Conservation (phyloP, 2,329 filamentous ascomycete species). For the Venturiaceae sp. region DNA sequence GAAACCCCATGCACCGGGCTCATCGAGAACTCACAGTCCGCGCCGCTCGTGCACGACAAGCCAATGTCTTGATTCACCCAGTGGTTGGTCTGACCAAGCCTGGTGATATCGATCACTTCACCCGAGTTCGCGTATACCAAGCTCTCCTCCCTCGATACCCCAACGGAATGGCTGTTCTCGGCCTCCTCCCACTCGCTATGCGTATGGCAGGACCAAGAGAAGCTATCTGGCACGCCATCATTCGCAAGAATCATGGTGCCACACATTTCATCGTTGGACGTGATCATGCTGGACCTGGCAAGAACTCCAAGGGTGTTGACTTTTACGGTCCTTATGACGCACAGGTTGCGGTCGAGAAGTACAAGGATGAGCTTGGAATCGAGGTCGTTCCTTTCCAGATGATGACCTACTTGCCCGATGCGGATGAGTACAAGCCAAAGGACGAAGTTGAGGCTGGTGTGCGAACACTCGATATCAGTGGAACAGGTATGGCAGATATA, state of each 20-base stretch:
- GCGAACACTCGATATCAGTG: constrained; percentile 56
- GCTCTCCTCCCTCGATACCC: constrained; percentile 92
- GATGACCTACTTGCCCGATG: constrained; percentile 98
- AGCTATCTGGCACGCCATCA: constrained; percentile 99
- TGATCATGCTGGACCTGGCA: constrained; percentile 95
- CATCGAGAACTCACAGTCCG: constrained; percentile 97
- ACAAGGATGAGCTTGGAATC: constrained; percentile 92
- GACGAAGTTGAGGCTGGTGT: constrained; percentile 78
- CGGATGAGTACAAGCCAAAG: constrained; percentile 89
- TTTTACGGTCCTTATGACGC: constrained; percentile 98
- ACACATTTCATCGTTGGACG: constrained; percentile 99
- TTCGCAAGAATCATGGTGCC: constrained; percentile 98
- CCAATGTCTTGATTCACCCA: constrained; percentile 97
- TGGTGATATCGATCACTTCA: constrained; percentile 99
- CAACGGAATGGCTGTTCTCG: constrained; percentile 97
- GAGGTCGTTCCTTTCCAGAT: constrained; percentile 99
- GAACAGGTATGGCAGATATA: constrained; percentile 28
- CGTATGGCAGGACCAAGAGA: constrained; percentile 97
- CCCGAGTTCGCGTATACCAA: constrained; percentile 96
- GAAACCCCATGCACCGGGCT: constrained; percentile 98
- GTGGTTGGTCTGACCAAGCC: constrained; percentile 98
- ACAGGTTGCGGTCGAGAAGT: constrained; percentile 92
- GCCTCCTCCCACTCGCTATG: constrained; percentile 93
- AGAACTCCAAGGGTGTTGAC: constrained; percentile 94
- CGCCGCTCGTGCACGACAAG: constrained; percentile 88